Percentiles rank a stretch among this genome's conserved stretches.
These are phyloP conservation scores for Groenewaldozyma tartarivorans DNA, from an alignment of 805 yeast species.

Conservation along the genomic window DNA sequence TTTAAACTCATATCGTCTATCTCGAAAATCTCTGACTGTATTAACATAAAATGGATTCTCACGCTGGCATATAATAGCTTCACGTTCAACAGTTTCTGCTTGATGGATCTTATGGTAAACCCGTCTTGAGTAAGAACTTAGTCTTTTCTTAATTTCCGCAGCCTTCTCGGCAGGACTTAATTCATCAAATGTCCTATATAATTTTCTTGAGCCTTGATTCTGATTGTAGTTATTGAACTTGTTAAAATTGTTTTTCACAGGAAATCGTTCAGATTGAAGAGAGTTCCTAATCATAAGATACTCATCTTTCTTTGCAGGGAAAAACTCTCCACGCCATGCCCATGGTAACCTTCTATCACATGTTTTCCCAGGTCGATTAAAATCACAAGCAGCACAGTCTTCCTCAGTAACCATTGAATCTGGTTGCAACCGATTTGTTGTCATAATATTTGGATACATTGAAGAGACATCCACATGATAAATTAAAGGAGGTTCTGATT, in stretches of 20 bases:
- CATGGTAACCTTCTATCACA: conserved; percentile 90
- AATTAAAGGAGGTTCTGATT: conserved; percentile 75
- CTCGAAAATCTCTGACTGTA: conserved; percentile 90
- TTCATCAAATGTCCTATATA: conserved; percentile 50
- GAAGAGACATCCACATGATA: conserved; percentile 99
- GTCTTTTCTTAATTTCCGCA: conserved; percentile 57
- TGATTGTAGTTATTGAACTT: neutral
- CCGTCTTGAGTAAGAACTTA: conserved; percentile 76
- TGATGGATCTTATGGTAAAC: conserved; percentile 74
- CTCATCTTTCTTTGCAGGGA: conserved; percentile 85
- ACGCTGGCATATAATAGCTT: conserved; percentile 91
- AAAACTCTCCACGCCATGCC: conserved; percentile 98
- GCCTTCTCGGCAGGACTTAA: conserved; percentile 73
- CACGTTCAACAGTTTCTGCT: conserved; percentile 77
- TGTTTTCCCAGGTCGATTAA: conserved; percentile 85
- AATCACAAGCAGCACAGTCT: conserved; percentile 96
- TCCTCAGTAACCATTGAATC: conserved; percentile 94
- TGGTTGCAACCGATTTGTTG: conserved; percentile 93
- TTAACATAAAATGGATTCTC: conserved; percentile 96
- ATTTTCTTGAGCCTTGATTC: conserved; percentile 6
- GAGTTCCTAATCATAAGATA: conserved; percentile 84
- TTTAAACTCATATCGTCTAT: conserved; percentile 91
- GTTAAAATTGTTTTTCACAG: conserved; percentile 34
- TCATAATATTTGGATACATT: conserved; percentile 98
- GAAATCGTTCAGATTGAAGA: conserved; percentile 67